Conservation (phyloP, 2,329 filamentous ascomycete genomes). For the Chaetomiaceae sp. region DNA sequence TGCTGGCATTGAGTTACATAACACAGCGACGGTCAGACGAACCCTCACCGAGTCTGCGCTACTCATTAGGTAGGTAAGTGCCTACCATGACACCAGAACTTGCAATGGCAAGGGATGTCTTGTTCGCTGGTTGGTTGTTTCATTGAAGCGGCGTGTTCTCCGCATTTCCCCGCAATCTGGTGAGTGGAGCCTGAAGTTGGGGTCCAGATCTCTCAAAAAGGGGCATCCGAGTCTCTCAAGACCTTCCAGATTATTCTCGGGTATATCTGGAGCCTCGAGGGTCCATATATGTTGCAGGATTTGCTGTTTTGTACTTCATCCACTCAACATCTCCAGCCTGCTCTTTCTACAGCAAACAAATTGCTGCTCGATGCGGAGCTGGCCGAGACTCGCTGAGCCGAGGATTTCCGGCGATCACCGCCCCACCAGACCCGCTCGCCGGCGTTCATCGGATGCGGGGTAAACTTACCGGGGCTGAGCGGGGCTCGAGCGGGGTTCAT, state of each 20-base stretch:
- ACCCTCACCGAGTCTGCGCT: background rate
- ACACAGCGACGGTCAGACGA: background rate
- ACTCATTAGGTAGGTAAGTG: no score
- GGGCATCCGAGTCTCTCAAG: no score
- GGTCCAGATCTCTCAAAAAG: no score
- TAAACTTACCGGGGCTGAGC: background rate
- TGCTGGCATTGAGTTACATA: slow-evolving; percentile 3
- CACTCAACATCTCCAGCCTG: background rate
- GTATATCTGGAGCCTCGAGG: no score
- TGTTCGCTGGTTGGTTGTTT: background rate
- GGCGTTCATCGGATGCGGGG: slow-evolving; percentile 12
- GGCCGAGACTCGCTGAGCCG: no score
- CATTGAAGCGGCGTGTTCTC: background rate
- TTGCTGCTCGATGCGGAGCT: no score
- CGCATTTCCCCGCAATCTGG: slow-evolving; percentile 1
- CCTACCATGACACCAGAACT: no score
- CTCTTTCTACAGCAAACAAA: background rate
- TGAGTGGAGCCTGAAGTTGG: background rate
- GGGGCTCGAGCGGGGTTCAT: background rate
- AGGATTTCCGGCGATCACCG: slow-evolving; percentile 15
- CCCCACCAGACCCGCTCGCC: background rate
- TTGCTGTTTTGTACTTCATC: background rate
- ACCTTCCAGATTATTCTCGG: no score
- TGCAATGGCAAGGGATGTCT: background rate
- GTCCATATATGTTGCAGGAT: background rate